Base-by-base conservation (phyloP, 352 stramenopile genomes). In the Pythium phragmiticola region DNA sequence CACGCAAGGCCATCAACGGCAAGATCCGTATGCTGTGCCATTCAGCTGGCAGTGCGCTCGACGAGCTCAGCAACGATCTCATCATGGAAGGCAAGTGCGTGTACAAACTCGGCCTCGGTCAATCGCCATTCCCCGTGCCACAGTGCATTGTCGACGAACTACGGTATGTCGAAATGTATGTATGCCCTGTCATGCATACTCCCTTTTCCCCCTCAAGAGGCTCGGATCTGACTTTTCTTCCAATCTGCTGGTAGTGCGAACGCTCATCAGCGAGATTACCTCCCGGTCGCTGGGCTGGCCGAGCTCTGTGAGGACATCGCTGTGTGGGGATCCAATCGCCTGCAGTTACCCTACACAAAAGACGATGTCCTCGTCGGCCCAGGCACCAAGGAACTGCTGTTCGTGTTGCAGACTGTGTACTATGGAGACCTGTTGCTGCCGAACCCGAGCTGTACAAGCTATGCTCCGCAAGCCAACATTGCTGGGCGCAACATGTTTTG, bases 401-500 rank as follows among this genome's bases (percentile, higher is more conserved):
- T 94, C 50, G 84, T 96, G n/a, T 71, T 96, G 21, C 87, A 96
- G 66, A 94, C 83, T 0, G 85, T 94, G 34, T 94, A 94, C 52
- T 94, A 96, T 66, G 87, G 85, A 42, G 87, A 96, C 45, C 45
- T 96, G 13, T 49, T 96, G 55, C 73, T 96, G 33, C 87, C 85
- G 8, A 94, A 92, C 50, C 85, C 87, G 16, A 94, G 84, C 55
- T 96, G 87, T 57, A 94, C 84, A 19, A 94, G 84, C 60, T 96
- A 94, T 65, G 84, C 84, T 5, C 87, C 87, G 3, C 87, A 96
- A 62, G 85, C 85, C 2, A 90, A 83, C 63, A 96, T 96, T 50
- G 85, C 84, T 53, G 87, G 87, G 21, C 81, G 87, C 49, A 94
- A 94, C 43, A 94, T 94, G 84, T 89, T 96, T 55, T 96, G 87